phyloP scores from a whole-genome alignment of 192 early-diverging fungal species.

The Chytriomyces confervae region DNA sequence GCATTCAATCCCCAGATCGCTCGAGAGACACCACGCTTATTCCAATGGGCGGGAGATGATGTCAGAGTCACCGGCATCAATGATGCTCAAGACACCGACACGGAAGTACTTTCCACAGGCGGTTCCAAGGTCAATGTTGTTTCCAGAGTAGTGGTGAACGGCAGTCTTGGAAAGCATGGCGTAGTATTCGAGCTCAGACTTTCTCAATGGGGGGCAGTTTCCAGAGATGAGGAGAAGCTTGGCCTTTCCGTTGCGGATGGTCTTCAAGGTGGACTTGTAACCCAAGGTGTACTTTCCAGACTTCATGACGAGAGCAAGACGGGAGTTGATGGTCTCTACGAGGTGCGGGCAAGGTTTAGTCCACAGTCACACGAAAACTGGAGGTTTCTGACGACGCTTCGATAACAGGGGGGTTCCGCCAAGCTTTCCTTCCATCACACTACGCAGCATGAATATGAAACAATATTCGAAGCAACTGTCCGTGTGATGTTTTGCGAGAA shows the following conservation, averaged over 20 bases:
- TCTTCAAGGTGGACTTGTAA: conserved; percentile 99
- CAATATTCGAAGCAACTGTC: background rate
- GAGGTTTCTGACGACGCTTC: too few species aligned
- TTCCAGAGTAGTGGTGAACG: conserved; percentile 99
- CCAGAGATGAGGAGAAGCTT: conserved; percentile 99
- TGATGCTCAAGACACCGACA: conserved; percentile 91
- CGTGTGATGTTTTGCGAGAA: conserved; percentile 14
- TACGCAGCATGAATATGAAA: background rate
- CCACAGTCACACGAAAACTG: too few species aligned
- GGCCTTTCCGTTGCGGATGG: conserved; percentile 95
- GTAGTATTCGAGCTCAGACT: conserved; percentile 99
- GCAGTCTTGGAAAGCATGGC: conserved; percentile 99
- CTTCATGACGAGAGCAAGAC: conserved; percentile 99
- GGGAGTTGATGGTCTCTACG: conserved; percentile 96
- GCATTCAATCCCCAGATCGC: too few species aligned
- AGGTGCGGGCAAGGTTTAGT: background rate
- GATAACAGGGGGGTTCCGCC: too few species aligned
- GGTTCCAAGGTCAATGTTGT: conserved; percentile 99
- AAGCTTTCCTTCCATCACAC: too few species aligned
- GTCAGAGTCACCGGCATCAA: conserved; percentile 98
- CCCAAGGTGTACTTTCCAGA: conserved; percentile 97
- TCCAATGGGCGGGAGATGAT: conserved; percentile 62
- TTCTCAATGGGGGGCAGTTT: conserved; percentile 99
- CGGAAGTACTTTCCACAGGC: conserved; percentile 99
- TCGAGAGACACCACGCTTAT: conserved; percentile 10